Evolutionary conservation across 805 yeast genomes (phyloP).

Genomic region (Priceomyces melissophilus): DNA sequence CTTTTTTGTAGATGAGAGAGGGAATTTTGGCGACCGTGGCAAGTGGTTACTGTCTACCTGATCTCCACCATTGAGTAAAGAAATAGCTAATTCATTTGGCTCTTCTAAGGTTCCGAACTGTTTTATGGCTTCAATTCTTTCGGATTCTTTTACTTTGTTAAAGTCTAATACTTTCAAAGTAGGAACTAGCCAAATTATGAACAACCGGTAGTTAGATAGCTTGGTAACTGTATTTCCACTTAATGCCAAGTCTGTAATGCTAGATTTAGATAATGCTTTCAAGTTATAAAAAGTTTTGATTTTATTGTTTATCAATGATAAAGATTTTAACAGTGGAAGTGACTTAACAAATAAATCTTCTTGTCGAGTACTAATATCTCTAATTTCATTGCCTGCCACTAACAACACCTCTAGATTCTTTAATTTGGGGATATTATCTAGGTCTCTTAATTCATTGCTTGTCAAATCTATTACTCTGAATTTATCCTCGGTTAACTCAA

Average conservation of each 20-base stretch:
- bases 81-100: constrained; percentile 13
- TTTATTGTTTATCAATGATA: constrained; percentile 52
- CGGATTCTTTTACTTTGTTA: constrained; percentile 52
- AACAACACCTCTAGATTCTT: constrained; percentile 50
- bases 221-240: constrained; percentile 56
- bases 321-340: constrained; percentile 47
- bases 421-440: constrained; percentile 49
- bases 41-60: constrained; percentile 2
- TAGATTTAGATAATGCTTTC: constrained; percentile 28
- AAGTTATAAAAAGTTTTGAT: constrained; percentile 46
- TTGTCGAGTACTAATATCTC: constrained; percentile 22
- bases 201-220: constrained; percentile 53
- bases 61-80: constrained; percentile 3
- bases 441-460: constrained; percentile 61
- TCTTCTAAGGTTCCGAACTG: constrained; percentile 35
- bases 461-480: constrained; percentile 67
- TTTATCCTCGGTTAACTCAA: constrained; percentile 26
- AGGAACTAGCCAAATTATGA: constrained; percentile 63
- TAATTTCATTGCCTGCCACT: constrained; percentile 60
- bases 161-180: constrained; percentile 64
- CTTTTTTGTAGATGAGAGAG: constrained; percentile 26
- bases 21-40: background rate
- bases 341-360: constrained; percentile 27
- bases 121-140: constrained; percentile 44
- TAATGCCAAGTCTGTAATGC: constrained; percentile 45